Percentiles rank a stretch among this genome's conserved stretches.
phyloP scores from a whole-genome alignment of 2,329 filamentous ascomycete species.

The Endoconidiophora polonica region DNA sequence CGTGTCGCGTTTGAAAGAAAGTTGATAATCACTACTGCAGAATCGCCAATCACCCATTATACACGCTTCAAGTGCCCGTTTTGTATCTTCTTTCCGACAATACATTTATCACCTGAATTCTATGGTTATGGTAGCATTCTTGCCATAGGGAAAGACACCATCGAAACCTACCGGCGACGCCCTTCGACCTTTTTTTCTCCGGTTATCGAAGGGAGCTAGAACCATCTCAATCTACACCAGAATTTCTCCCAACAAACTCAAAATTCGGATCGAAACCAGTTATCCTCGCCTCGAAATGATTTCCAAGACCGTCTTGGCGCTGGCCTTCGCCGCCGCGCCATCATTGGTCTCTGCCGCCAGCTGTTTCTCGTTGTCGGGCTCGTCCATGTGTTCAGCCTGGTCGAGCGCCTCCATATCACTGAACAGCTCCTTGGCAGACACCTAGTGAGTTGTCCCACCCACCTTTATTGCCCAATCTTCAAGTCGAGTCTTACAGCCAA shows the following conservation, averaged over 20 bases:
- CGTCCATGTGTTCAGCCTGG: constrained; percentile 11
- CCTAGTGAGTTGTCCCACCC: constrained; percentile 9
- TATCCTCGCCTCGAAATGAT: constrained; percentile 1
- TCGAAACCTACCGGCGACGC: not conserved
- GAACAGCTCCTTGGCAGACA: constrained; percentile 5
- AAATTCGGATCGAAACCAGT: not conserved
- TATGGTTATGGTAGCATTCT: not conserved
- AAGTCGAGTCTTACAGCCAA: not conserved
- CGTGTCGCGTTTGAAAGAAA: no score
- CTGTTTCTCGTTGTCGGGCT: constrained; percentile 10
- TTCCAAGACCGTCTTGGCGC: constrained; percentile 6
- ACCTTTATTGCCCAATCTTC: not conserved
- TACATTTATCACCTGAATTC: no score
- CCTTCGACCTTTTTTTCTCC: not conserved
- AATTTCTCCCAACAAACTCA: not conserved
- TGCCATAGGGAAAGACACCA: constrained; percentile 11
- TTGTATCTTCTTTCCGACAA: no score
- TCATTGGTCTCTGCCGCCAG: constrained; percentile 8
- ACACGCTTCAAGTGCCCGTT: no score
- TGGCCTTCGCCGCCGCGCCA: constrained; percentile 6
- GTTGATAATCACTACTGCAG: no score
- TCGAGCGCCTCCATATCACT: constrained; percentile 10
- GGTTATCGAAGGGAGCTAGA: not conserved
- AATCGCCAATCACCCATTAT: no score
- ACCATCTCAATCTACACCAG: not conserved